phyloP scores from a whole-genome alignment of 2,329 filamentous ascomycete genomes.

The Cytospora mali region DNA sequence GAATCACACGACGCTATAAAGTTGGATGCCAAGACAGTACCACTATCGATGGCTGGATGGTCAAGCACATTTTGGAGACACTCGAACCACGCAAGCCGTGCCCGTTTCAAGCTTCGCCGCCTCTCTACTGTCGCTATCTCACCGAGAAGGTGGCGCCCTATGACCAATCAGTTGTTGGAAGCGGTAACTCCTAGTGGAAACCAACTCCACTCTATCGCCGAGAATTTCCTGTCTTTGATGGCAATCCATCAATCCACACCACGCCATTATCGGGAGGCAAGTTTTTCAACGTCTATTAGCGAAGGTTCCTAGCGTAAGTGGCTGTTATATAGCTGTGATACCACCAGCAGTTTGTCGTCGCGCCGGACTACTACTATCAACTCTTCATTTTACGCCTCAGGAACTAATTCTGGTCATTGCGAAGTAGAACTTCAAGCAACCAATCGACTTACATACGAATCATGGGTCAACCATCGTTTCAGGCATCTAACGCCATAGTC shows the following conservation, averaged over 20 bases:
- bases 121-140: background rate
- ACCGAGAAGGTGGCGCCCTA: background rate
- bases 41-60: no score
- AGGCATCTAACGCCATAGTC: slow-evolving; percentile 81
- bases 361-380: background rate
- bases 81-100: background rate
- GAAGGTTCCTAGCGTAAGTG: background rate
- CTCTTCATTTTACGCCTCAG: background rate
- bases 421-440: background rate
- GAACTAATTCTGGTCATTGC: background rate
- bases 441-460: slow-evolving; percentile 28
- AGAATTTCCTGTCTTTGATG: slow-evolving; percentile 4
- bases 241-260: slow-evolving; percentile 13
- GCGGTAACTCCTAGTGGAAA: background rate
- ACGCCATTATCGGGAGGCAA: slow-evolving; percentile 18
- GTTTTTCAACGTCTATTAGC: slow-evolving; percentile 18
- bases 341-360: background rate
- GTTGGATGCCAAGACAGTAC: background rate
- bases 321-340: slow-evolving; percentile 1
- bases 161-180: slow-evolving; percentile 9
- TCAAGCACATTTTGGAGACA: background rate
- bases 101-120: background rate
- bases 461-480: slow-evolving; percentile 76
- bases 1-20: background rate
- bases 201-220: slow-evolving; percentile 15